These are phyloP conservation scores for Rhizopus microsporus DNA, from an alignment of 371 early-diverging fungal species.

Conservation along the genomic window DNA sequence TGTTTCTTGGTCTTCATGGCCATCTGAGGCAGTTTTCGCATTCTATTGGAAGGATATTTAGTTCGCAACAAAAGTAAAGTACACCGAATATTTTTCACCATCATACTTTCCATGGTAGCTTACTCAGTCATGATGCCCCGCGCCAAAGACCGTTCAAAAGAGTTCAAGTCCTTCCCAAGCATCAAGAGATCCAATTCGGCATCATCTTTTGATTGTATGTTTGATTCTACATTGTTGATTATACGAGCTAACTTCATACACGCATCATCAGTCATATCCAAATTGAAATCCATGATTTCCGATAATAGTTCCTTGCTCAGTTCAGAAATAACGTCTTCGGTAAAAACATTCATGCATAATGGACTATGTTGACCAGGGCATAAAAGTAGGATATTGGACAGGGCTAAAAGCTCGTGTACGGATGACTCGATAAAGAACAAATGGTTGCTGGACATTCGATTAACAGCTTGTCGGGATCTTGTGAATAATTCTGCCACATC, in stretches of 20 bases:
- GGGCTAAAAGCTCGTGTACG: conserved; percentile 14
- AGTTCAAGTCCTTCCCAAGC: conserved; percentile 11
- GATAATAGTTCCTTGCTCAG: conserved; percentile 14
- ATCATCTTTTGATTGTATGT: conserved; percentile 15
- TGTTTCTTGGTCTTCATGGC: conserved; percentile 19
- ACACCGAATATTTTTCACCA: background rate
- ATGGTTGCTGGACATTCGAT: background rate
- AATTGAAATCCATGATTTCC: conserved; percentile 11
- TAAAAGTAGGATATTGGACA: conserved; percentile 17
- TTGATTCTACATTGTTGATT: conserved; percentile 14
- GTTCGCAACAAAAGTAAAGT: background rate
- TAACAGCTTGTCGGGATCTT: conserved; percentile 8
- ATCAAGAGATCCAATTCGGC: conserved; percentile 17
- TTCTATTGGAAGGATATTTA: conserved; percentile 8
- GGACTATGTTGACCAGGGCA: conserved; percentile 13
- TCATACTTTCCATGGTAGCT: conserved; percentile 1
- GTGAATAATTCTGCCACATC: conserved; percentile 17
- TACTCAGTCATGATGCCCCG: conserved; percentile 9
- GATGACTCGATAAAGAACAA: conserved; percentile 14
- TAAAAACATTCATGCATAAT: conserved; percentile 11
- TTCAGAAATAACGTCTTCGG: conserved; percentile 12
- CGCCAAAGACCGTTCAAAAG: conserved; percentile 13
- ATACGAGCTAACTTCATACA: conserved; percentile 14
- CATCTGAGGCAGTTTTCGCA: conserved; percentile 18
- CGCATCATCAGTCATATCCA: conserved; percentile 14